A percentile compares a stretch with the other conserved stretches of the same genome.
Evolutionary conservation across 2,329 filamentous ascomycete species (phyloP).

Genomic region (Chrysoporthe cubensis): DNA sequence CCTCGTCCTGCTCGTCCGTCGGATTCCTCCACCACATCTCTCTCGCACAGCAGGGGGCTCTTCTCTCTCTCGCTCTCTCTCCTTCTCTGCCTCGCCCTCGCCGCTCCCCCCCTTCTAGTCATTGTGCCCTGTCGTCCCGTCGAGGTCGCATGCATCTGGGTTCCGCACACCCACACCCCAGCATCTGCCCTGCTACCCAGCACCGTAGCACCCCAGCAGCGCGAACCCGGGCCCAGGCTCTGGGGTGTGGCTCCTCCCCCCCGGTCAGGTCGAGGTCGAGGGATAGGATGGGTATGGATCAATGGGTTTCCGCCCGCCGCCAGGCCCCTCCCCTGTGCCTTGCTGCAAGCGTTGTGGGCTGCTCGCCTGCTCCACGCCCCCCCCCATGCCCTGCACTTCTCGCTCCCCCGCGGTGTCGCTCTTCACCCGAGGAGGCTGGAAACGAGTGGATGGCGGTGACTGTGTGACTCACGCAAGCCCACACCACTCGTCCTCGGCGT

Average conservation of each 20-base stretch:
- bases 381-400: neutral
- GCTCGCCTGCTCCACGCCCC: constrained; percentile 3
- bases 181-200: no score
- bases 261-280: no score
- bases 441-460: constrained; percentile 31
- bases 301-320: no score
- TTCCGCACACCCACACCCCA: constrained; percentile 3
- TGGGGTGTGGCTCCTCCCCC: no score
- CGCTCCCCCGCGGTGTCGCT: constrained; percentile 25
- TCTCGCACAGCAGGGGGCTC: no score
- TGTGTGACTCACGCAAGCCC: constrained; percentile 24
- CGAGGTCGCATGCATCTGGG: constrained; percentile 18
- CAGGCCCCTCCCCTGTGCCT: constrained; percentile 1
- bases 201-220: no score
- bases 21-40: no score
- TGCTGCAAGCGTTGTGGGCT: neutral
- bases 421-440: constrained; percentile 29
- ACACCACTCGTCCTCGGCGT: constrained; percentile 18
- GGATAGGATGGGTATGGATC: no score
- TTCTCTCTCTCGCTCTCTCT: neutral
- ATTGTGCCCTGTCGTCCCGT: constrained; percentile 1
- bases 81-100: neutral
- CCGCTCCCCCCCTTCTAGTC: neutral
- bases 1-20: neutral
- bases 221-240: no score